Base-by-base conservation (phyloP, 345 rosid species). In the Psidium friedrichsthalianum region DNA sequence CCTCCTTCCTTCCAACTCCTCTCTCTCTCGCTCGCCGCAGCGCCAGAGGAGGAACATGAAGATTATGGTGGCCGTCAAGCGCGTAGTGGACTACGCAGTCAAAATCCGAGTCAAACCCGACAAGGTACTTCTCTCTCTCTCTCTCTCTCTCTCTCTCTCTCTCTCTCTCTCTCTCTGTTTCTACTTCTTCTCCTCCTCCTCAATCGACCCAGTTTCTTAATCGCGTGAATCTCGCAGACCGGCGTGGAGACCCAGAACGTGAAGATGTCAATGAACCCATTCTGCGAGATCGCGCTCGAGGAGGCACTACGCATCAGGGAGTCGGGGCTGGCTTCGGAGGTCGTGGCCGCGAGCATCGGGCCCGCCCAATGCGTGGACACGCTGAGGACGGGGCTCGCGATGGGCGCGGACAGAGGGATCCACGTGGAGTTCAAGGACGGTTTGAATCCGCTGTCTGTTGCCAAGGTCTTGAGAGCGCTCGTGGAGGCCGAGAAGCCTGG, bases 241-340 rank as follows among this genome's bases (percentile, higher is more conserved):
- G 99, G 98, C 22, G 96, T 97, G 83, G 97, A 97, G 91, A 97
- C 98, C 82, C 91, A 92, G 82, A 97, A 95, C 87, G 97, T 97
- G 87, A 97, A 95, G 92, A 95, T 97, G 99, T 97, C 99, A 74
- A 97, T 97, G 97, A 97, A 97, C 86, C 99, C 98, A 8, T 97
- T 97, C 87, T 97, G 99, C 86, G 97, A 95, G 92, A 95, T 97
- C 81, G 99, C 98, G 2, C 84, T 95, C 61, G 99, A 95, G 69
- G 98, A 97, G 90, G 98, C 99, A 47, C 91, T 97, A 55, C 91
- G 95, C 82, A 94, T 97, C 86, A 95, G 90, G 90, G 98, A 95
- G 88, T 90, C 95, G 1, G 98, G 98, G n/a, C 82, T 94, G 76
- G 96, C 97, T 4, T 91, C 93, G 85, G 98, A 97, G 90, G 96